Conservation (phyloP, 352 stramenopile species). For the Pythium angustatum region DNA sequence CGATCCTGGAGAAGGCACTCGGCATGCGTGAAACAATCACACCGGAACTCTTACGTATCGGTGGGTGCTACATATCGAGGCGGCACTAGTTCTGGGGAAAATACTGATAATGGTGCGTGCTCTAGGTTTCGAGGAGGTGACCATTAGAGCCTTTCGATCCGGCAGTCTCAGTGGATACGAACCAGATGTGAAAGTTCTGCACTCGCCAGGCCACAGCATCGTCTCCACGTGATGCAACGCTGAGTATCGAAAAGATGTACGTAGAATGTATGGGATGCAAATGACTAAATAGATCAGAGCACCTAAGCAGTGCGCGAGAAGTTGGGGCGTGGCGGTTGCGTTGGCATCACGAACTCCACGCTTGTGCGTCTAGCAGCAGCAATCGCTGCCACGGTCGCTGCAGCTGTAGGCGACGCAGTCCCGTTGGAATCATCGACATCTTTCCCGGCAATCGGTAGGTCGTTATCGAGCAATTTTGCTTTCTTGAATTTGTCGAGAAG, state of each 20-base stretch:
- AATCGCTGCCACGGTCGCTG: background rate
- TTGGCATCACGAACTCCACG: constrained; percentile 25
- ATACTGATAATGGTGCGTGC: background rate
- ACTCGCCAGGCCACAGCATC: constrained; percentile 7
- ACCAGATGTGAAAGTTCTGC: constrained; percentile 19
- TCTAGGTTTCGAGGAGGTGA: constrained; percentile 57
- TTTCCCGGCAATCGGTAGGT: constrained; percentile 10
- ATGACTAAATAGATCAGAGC: background rate
- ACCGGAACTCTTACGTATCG: constrained; percentile 8
- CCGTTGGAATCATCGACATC: background rate
- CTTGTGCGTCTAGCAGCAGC: constrained; percentile 14
- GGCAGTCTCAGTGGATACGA: constrained; percentile 73
- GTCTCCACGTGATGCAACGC: too few species aligned
- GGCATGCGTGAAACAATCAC: background rate
- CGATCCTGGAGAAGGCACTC: background rate
- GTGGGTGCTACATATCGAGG: constrained; percentile 11
- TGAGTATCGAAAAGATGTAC: too few species aligned
- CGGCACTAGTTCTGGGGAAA: too few species aligned
- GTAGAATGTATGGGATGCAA: too few species aligned
- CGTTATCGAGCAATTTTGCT: constrained; percentile 28
- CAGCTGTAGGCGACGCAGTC: background rate
- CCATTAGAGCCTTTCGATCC: constrained; percentile 54
- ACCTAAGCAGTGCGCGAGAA: constrained; percentile 25
- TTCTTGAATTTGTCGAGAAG: constrained; percentile 39
- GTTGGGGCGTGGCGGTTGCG: constrained; percentile 20